Evolutionary conservation across 805 yeast genomes (phyloP), one percentile per base, ranked within the genome.

Genomic region (Hanseniaspora singularis): DNA sequence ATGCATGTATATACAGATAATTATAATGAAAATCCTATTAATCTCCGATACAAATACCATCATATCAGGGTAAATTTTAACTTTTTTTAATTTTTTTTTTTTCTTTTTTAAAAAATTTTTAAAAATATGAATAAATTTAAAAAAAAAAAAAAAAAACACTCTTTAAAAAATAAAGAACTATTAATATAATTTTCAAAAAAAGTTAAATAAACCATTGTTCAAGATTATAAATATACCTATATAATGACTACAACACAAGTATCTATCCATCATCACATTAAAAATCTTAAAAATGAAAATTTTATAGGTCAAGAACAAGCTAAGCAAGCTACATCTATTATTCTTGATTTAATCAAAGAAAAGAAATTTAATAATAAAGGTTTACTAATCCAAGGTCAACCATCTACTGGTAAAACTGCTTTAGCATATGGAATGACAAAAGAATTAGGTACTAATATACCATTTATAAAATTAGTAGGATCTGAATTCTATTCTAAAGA

Each of bases 341-440:
- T 92, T 52, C 94, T 89, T 33, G 96, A 92, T 64, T 71, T 92
- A 65, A 86, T 92, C 67, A 88, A 87, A 65, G 79, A 84, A 27
- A 86, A 85, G 57, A 85, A 80, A 64, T 82, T 92, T 80, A 81
- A 94, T 43, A 98, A 98, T 24, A 83, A 89, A 59, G 97, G 96
- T n/a, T 78, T 92, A 43, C 66, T 92, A 51, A 71, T 92, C 46
- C 97, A 98, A 0, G 98, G 98, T 44, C 94, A 95, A 5, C 97
- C 98, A 9, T 96, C 97, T 0, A 89, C 97, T 5, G 98, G 98
- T 60, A 92, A 92, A 63, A 92, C 98, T 2, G 98, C 98, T 1
- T 72, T 92, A 57, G 97, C 97, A 0, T 71, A 92, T 57, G 98
- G 96, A 1, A 79, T 92, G 49, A 85, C 96, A 3, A 97, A 92